Percentiles rank a stretch among this genome's conserved stretches.
Conservation (phyloP, 2,329 filamentous ascomycete genomes). For the Lasiodiplodia theobromae region DNA sequence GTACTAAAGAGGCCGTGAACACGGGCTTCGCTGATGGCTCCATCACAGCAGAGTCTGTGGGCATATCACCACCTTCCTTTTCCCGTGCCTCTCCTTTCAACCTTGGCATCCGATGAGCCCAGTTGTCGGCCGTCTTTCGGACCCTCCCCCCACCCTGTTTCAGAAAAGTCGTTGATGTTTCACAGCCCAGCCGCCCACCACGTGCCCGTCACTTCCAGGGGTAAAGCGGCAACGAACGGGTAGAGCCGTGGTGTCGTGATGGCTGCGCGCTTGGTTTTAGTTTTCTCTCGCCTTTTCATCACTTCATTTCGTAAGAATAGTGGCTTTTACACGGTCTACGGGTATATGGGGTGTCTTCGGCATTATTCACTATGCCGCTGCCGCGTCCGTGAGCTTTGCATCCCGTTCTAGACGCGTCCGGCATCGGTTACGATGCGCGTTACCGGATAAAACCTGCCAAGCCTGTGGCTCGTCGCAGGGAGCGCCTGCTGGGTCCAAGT, state of each 20-base stretch:
- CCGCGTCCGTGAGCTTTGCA: conserved; percentile 16
- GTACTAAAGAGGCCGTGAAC: neutral
- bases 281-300: neutral
- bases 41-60: neutral
- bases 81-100: neutral
- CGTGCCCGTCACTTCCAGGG: neutral
- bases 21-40: neutral
- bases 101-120: neutral
- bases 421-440: conserved; percentile 11
- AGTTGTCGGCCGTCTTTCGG: conserved; percentile 11
- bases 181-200: neutral
- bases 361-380: conserved; percentile 4
- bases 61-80: neutral
- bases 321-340: neutral
- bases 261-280: neutral
- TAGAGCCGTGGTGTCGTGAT: neutral
- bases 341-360: conserved; percentile 7
- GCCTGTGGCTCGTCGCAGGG: conserved; percentile 16
- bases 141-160: neutral
- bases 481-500: neutral
- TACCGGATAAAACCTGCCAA: conserved; percentile 18
- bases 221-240: neutral
- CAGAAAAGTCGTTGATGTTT: conserved; percentile 8
- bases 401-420: conserved; percentile 1
- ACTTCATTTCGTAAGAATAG: neutral